Evolutionary conservation across 208 protist genomes (phyloP), one percentile per base, ranked within the genome.

Genomic region (Porcisia deanei): DNA sequence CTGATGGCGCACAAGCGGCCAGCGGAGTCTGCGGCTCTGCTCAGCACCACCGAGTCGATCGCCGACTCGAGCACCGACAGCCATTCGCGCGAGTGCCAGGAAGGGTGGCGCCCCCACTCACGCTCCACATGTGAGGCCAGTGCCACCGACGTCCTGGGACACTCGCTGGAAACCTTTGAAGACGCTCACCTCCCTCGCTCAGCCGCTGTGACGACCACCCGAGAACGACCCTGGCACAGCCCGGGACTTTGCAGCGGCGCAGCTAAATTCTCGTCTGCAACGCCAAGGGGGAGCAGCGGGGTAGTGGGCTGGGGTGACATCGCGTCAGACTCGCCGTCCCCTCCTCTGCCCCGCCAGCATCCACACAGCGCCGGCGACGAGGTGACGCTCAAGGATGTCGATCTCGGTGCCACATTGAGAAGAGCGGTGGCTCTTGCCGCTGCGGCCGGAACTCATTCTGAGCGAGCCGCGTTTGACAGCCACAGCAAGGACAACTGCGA

Each of bases 371-470:
- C 68, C 47, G 34, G 25, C 0, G 25, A 6, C 1, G 68, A 72
- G 34, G 18, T 47, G 53, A 49, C 45, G 68, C 47, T 72, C 37
- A 71, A 81, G 34, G 65, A 81, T 37, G 52, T 73, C 55, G 71
- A 81, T 37, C 65, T 81, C 30, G 77, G 77, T 49, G 57, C 65
- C 3, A 76, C 77, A 43, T 73, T 81, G 77, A 70, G 77, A 30
- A 81, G 25, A 8, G 77, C 77, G 6, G 77, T 81, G 22, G 71
- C 72, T 66, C 74, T 81, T 20, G 77, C 77, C 30, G 77, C 77
- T 14, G 77, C 71, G 4, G 57, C 71, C 8, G 71, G 71, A 63
- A 72, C 68, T 30, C 20, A 43, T 16, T 37, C 66, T 3, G n/a
- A 14, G 66, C n/a, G 16, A 43, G n/a, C 3, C 18, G 37, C 25